Evolutionary conservation across 345 rosid species (phyloP).

Genomic region (Barbarea vulgaris): DNA sequence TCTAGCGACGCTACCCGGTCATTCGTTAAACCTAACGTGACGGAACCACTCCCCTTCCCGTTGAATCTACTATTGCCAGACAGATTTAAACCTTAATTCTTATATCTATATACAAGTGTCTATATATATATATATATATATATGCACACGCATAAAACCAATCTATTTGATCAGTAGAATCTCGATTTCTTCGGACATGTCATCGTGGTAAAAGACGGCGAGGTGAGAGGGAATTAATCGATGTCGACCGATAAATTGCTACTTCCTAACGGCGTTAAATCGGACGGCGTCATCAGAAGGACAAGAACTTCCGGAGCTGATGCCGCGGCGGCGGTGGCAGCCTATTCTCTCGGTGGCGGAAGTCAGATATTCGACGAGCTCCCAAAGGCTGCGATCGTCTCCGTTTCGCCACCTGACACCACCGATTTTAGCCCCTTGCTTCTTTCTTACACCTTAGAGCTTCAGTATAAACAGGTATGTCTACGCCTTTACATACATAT

Average conservation of each 20-base stretch:
- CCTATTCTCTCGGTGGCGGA: conserved; percentile 10
- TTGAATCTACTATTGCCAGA: conserved; percentile 16
- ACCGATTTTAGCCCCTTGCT: conserved; percentile 89
- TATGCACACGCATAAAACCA: neutral
- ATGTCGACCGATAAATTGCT: conserved; percentile 72
- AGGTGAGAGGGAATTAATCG: neutral
- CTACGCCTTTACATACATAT: neutral
- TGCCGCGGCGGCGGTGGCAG: conserved; percentile 8
- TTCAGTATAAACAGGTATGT: conserved; percentile 76
- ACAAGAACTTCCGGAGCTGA: conserved; percentile 16
- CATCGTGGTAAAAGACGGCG: conserved; percentile 22
- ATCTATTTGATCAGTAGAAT: conserved; percentile 7
- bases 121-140: neutral
- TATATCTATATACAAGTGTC: neutral
- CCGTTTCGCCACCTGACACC: conserved; percentile 74
- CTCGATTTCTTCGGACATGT: conserved; percentile 17
- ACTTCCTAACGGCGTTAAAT: conserved; percentile 32
- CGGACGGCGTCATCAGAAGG: conserved; percentile 40
- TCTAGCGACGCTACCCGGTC: neutral
- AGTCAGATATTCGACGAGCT: conserved; percentile 64
- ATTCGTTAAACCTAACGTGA: conserved; percentile 30
- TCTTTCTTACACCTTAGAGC: conserved; percentile 77
- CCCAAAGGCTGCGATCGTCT: conserved; percentile 64
- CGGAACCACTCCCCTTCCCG: conserved; percentile 36
- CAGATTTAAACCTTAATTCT: neutral